Conservation (phyloP, 306 rosid genomes). For the Prunus persica region Prunus_persica_NCBIv2 NC_034011.1:3154001-3154500, state of each 20-base stretch:
- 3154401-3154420: neutral
- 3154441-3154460: constrained; percentile 78
- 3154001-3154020: neutral
- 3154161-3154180: neutral
- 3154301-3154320: constrained; percentile 40
- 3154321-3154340: constrained; percentile 42
- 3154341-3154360: constrained; percentile 72
- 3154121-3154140: neutral
- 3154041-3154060: neutral
- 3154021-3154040: too few relatives aligned
- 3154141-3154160: constrained; percentile 17
- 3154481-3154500: constrained; percentile 40
- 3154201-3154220: neutral
- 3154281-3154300: constrained; percentile 5
- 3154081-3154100: neutral
- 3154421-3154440: neutral
- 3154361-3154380: constrained; percentile 54
- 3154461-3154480: constrained; percentile 55
- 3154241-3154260: neutral
- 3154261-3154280: neutral
- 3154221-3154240: neutral
- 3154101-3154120: neutral
- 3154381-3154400: neutral
- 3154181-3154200: neutral
- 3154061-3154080: neutral